Conservation (phyloP, 2,329 filamentous ascomycete genomes). For the Myriangium duriaei region DNA sequence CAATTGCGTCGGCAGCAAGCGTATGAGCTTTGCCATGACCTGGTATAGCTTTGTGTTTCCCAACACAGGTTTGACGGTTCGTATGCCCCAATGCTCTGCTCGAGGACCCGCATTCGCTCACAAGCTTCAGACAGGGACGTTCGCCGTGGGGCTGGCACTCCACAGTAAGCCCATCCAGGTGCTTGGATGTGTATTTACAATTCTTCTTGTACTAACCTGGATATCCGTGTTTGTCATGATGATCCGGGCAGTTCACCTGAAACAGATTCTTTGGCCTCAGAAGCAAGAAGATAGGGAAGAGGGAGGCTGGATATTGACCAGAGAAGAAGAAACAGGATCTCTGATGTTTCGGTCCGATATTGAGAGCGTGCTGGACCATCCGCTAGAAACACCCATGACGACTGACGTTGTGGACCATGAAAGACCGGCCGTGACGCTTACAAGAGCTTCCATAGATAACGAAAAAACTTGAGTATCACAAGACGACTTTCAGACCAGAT, state of each 20-base stretch:
- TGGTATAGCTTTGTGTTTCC: slow-evolving; percentile 79
- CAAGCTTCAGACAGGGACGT: slow-evolving; percentile 53
- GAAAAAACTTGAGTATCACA: neutral
- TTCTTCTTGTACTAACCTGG: slow-evolving; percentile 56
- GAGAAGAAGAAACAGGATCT: neutral
- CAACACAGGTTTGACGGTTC: slow-evolving; percentile 44
- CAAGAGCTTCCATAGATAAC: neutral
- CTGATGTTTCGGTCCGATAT: slow-evolving; percentile 1
- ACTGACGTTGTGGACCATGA: neutral
- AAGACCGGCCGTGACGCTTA: neutral
- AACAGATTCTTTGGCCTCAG: slow-evolving; percentile 64
- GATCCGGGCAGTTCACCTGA: slow-evolving; percentile 52
- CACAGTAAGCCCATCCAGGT: slow-evolving; percentile 45
- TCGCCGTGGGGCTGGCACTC: slow-evolving; percentile 49
- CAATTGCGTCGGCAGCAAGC: slow-evolving; percentile 48
- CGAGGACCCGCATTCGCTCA: no score
- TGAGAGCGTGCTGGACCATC: slow-evolving; percentile 1
- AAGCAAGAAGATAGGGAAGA: slow-evolving; percentile 54
- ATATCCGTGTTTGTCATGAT: slow-evolving; percentile 56
- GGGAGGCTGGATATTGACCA: slow-evolving; percentile 37
- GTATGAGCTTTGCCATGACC: slow-evolving; percentile 68
- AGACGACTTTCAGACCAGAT: neutral
- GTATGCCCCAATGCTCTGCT: slow-evolving; percentile 6
- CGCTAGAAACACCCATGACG: neutral
- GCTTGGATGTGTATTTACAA: slow-evolving; percentile 54